phyloP scores from a whole-genome alignment of 2,329 filamentous ascomycete species.

The Acrodontium crateriforme region DNA sequence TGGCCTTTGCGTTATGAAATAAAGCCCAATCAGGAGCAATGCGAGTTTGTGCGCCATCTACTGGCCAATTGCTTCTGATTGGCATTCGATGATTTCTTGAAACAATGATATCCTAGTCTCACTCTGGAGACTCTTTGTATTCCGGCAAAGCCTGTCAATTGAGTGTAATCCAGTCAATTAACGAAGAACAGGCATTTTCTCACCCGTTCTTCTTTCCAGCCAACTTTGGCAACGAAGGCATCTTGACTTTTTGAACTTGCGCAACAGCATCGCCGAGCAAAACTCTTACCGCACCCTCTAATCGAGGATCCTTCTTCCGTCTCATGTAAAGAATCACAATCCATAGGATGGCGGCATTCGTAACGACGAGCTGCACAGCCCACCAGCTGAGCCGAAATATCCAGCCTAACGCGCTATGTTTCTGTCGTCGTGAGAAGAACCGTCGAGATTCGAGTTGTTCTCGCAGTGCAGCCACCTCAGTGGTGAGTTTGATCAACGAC shows the following conservation, averaged over 20 bases:
- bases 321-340: slow-evolving; percentile 60
- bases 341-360: slow-evolving; percentile 54
- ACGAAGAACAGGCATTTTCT: too few species aligned
- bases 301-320: slow-evolving; percentile 51
- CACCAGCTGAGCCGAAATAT: slow-evolving; percentile 56
- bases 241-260: slow-evolving; percentile 22
- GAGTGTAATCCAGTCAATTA: too few species aligned
- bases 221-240: slow-evolving; percentile 18
- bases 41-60: too few species aligned
- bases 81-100: too few species aligned
- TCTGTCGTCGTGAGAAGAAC: slow-evolving; percentile 53
- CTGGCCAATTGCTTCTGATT: too few species aligned
- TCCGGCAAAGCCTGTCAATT: too few species aligned
- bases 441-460: slow-evolving; percentile 75
- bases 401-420: slow-evolving; percentile 55
- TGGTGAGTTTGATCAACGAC: slow-evolving; percentile 75
- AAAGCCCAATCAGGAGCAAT: too few species aligned
- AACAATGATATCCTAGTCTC: too few species aligned
- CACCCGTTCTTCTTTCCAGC: too few species aligned
- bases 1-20: too few species aligned
- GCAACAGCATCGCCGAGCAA: slow-evolving; percentile 37
- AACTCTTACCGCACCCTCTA: slow-evolving; percentile 61
- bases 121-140: too few species aligned
- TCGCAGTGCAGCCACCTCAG: slow-evolving; percentile 79
- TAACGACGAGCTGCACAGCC: slow-evolving; percentile 55